Base-by-base conservation (phyloP, 140 eudicot species). In the Stevia rebaudiana region DNA sequence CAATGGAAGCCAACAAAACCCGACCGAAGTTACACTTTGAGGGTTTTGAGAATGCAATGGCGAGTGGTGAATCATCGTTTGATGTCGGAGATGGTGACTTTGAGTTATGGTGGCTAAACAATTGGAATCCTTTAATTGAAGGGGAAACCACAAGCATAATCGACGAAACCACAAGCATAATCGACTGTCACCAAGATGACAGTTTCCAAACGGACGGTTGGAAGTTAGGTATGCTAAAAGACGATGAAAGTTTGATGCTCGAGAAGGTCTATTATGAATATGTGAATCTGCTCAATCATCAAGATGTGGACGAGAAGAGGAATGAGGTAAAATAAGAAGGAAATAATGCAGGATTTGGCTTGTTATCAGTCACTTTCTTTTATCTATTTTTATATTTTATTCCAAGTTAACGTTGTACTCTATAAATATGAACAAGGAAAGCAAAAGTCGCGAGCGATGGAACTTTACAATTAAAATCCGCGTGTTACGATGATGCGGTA, bases 241-340 rank as follows among this genome's bases (percentile, higher is more conserved):
- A 65, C 11, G 65, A 66, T 52, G 77, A 70, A 53, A 64, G n/a
- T 42, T 25, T 36, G 50, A 71, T 56, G 67, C 63, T 68, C 5
- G 85, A 72, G 56, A 65, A 72, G 67, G 48, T 76, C 3, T 80
- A 80, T 24, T 25, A 55, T 33, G 82, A 80, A 50, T 76, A 76
- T 43, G 23, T 59, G 35, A 74, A 79, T 56, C 75, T 79, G 1
- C 84, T 75, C 24, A 39, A 30, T 66, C 11, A 24, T 36, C 67
- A 50, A 51, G 65, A 59, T 25, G 67, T 10, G 8, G 22, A 41
- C 8, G 47, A 18, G 40, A 8, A 56, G n/a, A n/a, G n/a, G n/a
- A n/a, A n/a, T n/a, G n/a, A n/a, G n/a, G n/a, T n/a, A n/a, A n/a
- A n/a, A n/a, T n/a, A n/a, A n/a, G n/a, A n/a, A n/a, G n/a, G n/a